phyloP scores from a whole-genome alignment of 2,329 filamentous ascomycete species.

The Fusarium kyushuense region DNA sequence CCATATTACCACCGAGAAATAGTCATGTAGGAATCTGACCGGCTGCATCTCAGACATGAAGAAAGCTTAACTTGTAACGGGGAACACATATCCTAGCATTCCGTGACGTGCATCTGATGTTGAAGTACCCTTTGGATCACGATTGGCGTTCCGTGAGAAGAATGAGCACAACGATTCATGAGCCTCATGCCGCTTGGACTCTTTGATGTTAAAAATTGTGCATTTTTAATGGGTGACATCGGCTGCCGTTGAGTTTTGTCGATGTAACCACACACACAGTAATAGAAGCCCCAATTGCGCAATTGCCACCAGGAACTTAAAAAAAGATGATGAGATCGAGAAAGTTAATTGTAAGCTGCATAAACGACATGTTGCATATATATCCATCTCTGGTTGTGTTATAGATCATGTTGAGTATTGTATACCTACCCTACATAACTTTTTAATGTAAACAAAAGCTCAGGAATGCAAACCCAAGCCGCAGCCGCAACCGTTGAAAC shows the following conservation, averaged over 20 bases:
- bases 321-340: constrained; percentile 17
- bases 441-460: neutral
- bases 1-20: neutral
- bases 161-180: constrained; percentile 32
- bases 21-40: neutral
- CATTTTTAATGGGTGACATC: constrained; percentile 33
- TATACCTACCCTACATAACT: neutral
- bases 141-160: too few species aligned
- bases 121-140: neutral
- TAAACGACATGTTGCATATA: neutral
- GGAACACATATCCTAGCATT: constrained; percentile 6
- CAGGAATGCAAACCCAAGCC: constrained; percentile 20
- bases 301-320: constrained; percentile 42
- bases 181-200: constrained; percentile 34
- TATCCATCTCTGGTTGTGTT: neutral
- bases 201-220: constrained; percentile 1
- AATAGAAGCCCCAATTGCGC: constrained; percentile 26
- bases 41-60: constrained; percentile 11
- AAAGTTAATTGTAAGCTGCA: neutral
- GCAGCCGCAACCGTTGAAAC: constrained; percentile 28
- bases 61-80: constrained; percentile 11
- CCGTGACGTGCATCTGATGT: constrained; percentile 38
- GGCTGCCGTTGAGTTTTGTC: constrained; percentile 9
- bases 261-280: constrained; percentile 37
- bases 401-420: constrained; percentile 16